These are phyloP conservation scores for Aspergillus fijiensis DNA, from an alignment of 2,329 filamentous ascomycete genomes.

Conservation along the genomic window DNA sequence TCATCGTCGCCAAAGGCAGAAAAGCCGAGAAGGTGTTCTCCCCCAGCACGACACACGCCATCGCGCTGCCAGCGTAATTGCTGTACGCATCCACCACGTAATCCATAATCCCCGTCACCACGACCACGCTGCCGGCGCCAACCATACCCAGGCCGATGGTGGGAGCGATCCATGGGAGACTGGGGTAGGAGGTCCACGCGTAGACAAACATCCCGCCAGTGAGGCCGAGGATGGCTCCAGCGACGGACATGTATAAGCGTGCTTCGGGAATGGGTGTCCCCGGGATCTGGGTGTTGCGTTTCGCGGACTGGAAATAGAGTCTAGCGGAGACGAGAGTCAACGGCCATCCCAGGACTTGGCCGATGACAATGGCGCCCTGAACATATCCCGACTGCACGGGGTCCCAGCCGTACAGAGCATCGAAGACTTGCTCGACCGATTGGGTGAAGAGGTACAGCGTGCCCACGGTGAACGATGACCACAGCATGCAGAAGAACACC, in stretches of 20 bases:
- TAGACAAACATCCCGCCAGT: conserved; percentile 39
- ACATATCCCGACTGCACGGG: conserved; percentile 38
- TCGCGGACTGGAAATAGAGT: conserved; percentile 31
- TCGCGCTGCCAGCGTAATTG: conserved; percentile 50
- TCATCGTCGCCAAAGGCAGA: conserved; percentile 42
- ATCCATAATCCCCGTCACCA: conserved; percentile 50
- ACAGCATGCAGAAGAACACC: conserved; percentile 44
- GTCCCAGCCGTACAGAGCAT: conserved; percentile 30
- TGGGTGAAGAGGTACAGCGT: conserved; percentile 47
- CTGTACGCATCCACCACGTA: conserved; percentile 52
- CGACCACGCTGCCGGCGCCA: conserved; percentile 43
- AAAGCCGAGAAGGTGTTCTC: conserved; percentile 47
- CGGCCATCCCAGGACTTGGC: conserved; percentile 42
- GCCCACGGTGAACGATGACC: conserved; percentile 47
- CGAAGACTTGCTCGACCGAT: conserved; percentile 45
- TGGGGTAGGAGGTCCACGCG: conserved; percentile 36
- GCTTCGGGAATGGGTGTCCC: conserved; percentile 46
- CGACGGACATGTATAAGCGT: conserved; percentile 44
- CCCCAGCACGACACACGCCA: conserved; percentile 48
- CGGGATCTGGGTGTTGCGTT: conserved; percentile 40
- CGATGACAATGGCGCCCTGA: conserved; percentile 44
- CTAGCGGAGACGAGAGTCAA: conserved; percentile 25
- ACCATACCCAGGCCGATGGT: conserved; percentile 37
- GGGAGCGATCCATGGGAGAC: conserved; percentile 38
- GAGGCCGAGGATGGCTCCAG: conserved; percentile 35